Evolutionary conservation across 768 basidiomycete species (phyloP), one percentile per base, ranked within the genome.

Genomic region (Termitomyces sp.): DNA sequence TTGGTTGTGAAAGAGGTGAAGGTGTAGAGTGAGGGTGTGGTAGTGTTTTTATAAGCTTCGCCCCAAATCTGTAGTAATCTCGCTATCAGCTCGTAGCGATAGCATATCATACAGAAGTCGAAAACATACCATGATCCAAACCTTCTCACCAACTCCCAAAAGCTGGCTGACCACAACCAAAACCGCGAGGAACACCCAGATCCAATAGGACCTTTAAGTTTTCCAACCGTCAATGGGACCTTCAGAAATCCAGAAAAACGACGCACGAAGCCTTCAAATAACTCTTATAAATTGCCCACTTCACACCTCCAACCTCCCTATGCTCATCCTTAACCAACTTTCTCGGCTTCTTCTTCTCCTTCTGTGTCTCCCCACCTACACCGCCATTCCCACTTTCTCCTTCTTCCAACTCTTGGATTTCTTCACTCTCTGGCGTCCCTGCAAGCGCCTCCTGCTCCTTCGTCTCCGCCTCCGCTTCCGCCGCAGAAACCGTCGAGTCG

Each of bases 271-370:
- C 88, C 70, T 84, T 80, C 61, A 94, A 69, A 67, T 95, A 92
- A 6, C 83, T 77, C 12, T 85, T 82, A 60, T 88, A 88, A 37
- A 87, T 79, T 1, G 75, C 73, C 89, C 91, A 93, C 68, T 91
- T 92, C 36, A 96, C 93, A 42, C 87, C 86, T 0, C 94, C 94
- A 1, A 81, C 81, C 63, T 91, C 90, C 48, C 92, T 72, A 61
- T 92, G 87, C 69, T 95, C 92, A 52, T 94, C 92, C 69, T 92
- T 87, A 60, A 94, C 72, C 11, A 94, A 73, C 67, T 91, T 89
- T 34, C 86, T 75, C 0, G 90, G 87, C 63, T 86, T 89, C 74
- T 87, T 92, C 11, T 65, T 67, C 29, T 69, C 72, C 1, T 72
- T 69, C 53, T 72, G 69, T 2, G n/a, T 56, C 15, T 70, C 65